Evolutionary conservation across 345 rosid genomes (phyloP).

Genomic region (Populus ilicifolia): DNA sequence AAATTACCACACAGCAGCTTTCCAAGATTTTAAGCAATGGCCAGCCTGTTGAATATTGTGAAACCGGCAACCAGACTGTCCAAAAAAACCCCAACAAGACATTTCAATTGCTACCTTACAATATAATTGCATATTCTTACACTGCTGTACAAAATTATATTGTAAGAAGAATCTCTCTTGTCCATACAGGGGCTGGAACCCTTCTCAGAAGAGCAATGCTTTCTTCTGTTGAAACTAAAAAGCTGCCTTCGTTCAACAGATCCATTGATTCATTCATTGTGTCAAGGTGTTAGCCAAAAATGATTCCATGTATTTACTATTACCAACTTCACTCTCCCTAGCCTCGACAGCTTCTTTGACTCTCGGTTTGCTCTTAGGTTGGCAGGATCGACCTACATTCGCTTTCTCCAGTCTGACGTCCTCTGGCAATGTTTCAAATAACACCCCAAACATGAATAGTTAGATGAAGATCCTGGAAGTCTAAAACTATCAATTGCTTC

Average conservation of each 20-base stretch:
- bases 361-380: constrained; percentile 58
- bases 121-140: background rate
- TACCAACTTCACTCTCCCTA: background rate
- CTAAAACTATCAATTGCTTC: background rate
- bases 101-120: background rate
- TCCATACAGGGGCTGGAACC: background rate
- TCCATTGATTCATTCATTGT: background rate
- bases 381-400: constrained; percentile 53
- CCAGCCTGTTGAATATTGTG: background rate
- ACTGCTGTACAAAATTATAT: background rate
- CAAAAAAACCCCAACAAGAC: background rate
- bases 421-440: constrained; percentile 32
- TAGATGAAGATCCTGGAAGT: too few species aligned
- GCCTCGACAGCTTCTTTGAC: constrained; percentile 25
- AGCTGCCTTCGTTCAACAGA: background rate
- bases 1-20: too few species aligned
- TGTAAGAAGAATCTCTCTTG: background rate
- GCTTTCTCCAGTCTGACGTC: constrained; percentile 73
- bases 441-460: too few species aligned
- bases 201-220: background rate
- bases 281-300: background rate
- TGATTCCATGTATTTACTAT: background rate
- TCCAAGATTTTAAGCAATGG: background rate
- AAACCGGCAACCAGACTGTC: background rate
- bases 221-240: background rate